Percentiles rank a stretch among this genome's conserved stretches.
Conservation (phyloP, 2,329 filamentous ascomycete species). For the Epichloe coenophiala region DNA sequence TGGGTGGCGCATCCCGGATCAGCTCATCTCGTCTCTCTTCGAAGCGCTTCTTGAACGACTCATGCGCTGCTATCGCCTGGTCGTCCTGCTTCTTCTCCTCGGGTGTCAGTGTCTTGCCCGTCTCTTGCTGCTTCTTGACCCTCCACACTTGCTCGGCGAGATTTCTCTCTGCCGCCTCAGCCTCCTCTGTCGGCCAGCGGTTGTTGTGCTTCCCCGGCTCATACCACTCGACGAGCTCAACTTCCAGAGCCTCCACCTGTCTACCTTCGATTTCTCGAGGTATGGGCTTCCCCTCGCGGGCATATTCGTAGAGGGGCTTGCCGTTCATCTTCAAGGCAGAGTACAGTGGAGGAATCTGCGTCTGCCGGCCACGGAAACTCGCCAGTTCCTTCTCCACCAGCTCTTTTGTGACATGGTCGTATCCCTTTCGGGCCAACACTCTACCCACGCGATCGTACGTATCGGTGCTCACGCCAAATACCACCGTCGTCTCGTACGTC, state of each 20-base stretch:
- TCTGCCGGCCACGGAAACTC: slow-evolving; percentile 66
- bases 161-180: slow-evolving; percentile 58
- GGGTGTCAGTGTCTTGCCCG: slow-evolving; percentile 33
- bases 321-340: slow-evolving; percentile 88
- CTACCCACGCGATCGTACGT: slow-evolving; percentile 83
- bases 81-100: slow-evolving; percentile 43
- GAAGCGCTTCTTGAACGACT: slow-evolving; percentile 43
- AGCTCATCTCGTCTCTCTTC: slow-evolving; percentile 44
- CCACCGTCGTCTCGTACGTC: slow-evolving; percentile 75
- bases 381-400: slow-evolving; percentile 64
- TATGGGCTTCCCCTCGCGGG: slow-evolving; percentile 73
- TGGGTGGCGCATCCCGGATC: slow-evolving; percentile 34
- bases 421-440: slow-evolving; percentile 59
- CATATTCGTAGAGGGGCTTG: slow-evolving; percentile 92
- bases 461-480: slow-evolving; percentile 88
- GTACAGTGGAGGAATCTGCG: slow-evolving; percentile 85
- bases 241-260: slow-evolving; percentile 60
- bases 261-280: slow-evolving; percentile 73
- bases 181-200: slow-evolving; percentile 69
- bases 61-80: slow-evolving; percentile 40
- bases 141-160: slow-evolving; percentile 62
- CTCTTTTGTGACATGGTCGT: slow-evolving; percentile 69
- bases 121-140: slow-evolving; percentile 42
- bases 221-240: slow-evolving; percentile 75
- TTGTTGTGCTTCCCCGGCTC: slow-evolving; percentile 70